Evolutionary conservation across 805 yeast genomes (phyloP), one percentile per base, ranked within the genome.

Genomic region (Nakazawaea molendinolei): DNA sequence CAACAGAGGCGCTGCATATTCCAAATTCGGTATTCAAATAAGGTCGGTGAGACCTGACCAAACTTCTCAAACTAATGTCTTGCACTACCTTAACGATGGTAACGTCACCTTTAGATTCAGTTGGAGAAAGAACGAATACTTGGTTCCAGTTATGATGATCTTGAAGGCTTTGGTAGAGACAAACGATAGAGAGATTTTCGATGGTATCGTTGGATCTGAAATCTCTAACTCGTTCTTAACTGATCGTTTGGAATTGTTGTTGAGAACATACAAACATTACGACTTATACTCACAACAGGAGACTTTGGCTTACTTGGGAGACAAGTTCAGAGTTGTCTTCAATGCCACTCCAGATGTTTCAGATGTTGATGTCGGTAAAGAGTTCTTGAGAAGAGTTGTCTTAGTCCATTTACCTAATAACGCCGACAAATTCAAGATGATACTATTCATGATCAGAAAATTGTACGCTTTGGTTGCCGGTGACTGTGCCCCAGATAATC

Each of bases 21-120:
- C 95, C 27, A 77, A 79, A 42, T 92, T 62, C 49, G 98, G 98
- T 79, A 77, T 92, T 43, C 97, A 89, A 65, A 82, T 92, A 43
- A 77, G 98, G 64, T 76, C 82, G 43, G 97, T 87, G 3, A 77
- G 98, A 56, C 95, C 95, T 4, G 98, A 92, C 61, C 97, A 92
- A 66, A 84, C 96, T 14, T 89, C 98, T 15, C 97, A 89, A 63
- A 87, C 97, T 5, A 92, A 90, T 55, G 97, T 89, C n/a, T 69
- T 92, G 55, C 98, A 92, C 60, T 92, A 92, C 58, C 73, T 92
- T 52, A 83, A 76, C 50, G 97, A 92, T 53, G 98, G 98, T 63
- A 90, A 84, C 52, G 95, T 89, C 38, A 89, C 97, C 2, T 86
- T 92, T 69, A 74, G 98, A 56, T 92, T 92, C 56, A 84, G 96